Conservation (phyloP, 257 asterid genomes). For the Misopates orontium region DNA sequence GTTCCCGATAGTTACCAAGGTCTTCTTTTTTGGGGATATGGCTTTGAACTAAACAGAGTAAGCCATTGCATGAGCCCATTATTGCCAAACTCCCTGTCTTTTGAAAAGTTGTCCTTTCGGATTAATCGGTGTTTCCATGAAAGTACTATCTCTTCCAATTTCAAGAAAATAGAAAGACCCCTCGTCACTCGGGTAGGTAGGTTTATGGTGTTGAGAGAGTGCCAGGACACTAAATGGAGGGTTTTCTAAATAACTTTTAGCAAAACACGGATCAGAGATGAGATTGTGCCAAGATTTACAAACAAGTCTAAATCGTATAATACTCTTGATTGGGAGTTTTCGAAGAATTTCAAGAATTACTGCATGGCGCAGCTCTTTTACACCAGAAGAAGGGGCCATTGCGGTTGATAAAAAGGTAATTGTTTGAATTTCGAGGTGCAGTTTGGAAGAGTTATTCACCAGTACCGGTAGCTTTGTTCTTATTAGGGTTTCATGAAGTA, state of each 20-base stretch:
- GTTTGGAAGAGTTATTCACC: too few species aligned
- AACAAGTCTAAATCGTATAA: background rate
- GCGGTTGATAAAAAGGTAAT: too few species aligned
- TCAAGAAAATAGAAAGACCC: conserved; percentile 9
- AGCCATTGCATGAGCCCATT: conserved; percentile 24
- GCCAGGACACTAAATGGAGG: background rate
- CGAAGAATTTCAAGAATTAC: too few species aligned
- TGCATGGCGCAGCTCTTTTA: too few species aligned
- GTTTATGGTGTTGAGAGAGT: background rate
- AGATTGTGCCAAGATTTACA: conserved; percentile 6
- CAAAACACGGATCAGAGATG: conserved; percentile 18
- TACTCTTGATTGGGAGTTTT: too few species aligned
- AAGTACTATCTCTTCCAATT: conserved; percentile 6
- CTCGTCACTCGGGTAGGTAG: background rate
- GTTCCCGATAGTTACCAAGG: too few species aligned
- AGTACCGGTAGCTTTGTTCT: too few species aligned
- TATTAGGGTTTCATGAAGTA: too few species aligned
- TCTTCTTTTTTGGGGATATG: background rate
- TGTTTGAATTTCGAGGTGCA: too few species aligned
- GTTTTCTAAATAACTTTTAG: background rate
- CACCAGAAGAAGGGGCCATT: too few species aligned
- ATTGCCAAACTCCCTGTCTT: background rate
- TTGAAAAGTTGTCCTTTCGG: background rate
- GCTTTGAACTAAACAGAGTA: conserved; percentile 23
- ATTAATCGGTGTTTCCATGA: too few species aligned